Base-by-base conservation (phyloP, 129 eudicot species). In the Artemisia tridentata region DNA sequence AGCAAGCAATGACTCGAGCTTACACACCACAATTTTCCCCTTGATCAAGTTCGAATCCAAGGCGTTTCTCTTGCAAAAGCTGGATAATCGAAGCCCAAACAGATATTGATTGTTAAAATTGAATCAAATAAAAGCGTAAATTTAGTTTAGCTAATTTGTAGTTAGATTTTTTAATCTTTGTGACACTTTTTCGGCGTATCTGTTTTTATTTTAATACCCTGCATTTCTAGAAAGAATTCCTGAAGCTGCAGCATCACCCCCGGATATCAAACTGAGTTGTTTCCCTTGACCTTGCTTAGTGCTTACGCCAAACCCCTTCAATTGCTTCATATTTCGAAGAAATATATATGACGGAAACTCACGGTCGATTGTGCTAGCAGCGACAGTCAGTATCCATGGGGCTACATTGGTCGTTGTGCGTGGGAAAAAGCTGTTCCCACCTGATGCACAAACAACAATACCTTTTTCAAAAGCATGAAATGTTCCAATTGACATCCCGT, bases 381-480 rank as follows among this genome's bases (percentile, higher is more conserved):
- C 95, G 10, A 88, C 95, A 38, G 88, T 84, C 43, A 88, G 63
- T 45, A 84, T 88, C 95, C 95, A 88, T 4, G 95, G 95, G 47
- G 90, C 95, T 48, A 80, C 84, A 73, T 88, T 88, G 18, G 25
- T 49, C 4, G 80, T 82, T 8, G 86, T 78, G 0, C 65, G 48
- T 12, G 88, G 81, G 0, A 84, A 72, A 59, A 57, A 68, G 21
- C 73, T 76, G 64, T 88, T 88, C 59, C 95, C 95, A 2, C 81
- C 86, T 7, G 90, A 78, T 10, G 84, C 90, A 60, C 84, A 84
- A 34, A 84, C 86, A 9, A 84, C 53, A 62, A 88, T 59, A 15
- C 95, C 95, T 25, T 75, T 80, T 45, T 80, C 79, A 57, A 88
- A 88, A 7, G 95, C 95, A 16, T 88, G 95, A 69, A 80, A 82